Conservation (phyloP, 2,329 filamentous ascomycete genomes). For the Truncatella angustata region DNA sequence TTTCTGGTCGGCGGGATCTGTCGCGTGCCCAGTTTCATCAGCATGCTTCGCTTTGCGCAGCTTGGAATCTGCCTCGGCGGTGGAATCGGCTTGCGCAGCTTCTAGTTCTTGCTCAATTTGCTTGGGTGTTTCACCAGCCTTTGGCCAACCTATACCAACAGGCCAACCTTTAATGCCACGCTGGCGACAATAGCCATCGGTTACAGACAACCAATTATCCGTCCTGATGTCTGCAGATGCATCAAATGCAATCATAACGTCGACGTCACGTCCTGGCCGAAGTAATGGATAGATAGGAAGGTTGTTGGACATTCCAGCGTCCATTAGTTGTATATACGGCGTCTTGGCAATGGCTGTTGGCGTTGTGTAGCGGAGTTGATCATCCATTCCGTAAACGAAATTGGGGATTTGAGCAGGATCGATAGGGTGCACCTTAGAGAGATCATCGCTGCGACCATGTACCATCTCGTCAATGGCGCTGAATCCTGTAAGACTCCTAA, state of each 20-base stretch:
- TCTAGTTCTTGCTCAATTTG: slow-evolving; percentile 65
- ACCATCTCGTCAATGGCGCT: slow-evolving; percentile 78
- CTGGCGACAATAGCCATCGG: slow-evolving; percentile 88
- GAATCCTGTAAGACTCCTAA: slow-evolving; percentile 74
- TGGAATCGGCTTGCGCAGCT: slow-evolving; percentile 60
- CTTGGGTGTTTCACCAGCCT: slow-evolving; percentile 53
- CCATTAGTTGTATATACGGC: slow-evolving; percentile 82
- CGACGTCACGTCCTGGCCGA: slow-evolving; percentile 81
- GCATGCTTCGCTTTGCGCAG: slow-evolving; percentile 53
- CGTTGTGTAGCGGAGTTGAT: slow-evolving; percentile 70
- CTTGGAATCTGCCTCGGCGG: slow-evolving; percentile 61
- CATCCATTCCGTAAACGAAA: slow-evolving; percentile 79
- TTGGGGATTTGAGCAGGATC: slow-evolving; percentile 91
- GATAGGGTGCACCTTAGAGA: slow-evolving; percentile 91
- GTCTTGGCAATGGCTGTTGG: slow-evolving; percentile 71
- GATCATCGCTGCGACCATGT: slow-evolving; percentile 75
- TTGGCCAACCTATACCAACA: slow-evolving; percentile 90
- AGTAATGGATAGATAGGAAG: slow-evolving; percentile 93
- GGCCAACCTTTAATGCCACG: slow-evolving; percentile 94
- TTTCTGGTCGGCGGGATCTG: slow-evolving; percentile 20
- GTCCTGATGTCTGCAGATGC: slow-evolving; percentile 89
- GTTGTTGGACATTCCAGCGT: slow-evolving; percentile 98
- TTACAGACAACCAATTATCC: slow-evolving; percentile 94
- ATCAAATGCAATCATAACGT: slow-evolving; percentile 90
- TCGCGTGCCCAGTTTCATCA: slow-evolving; percentile 25